These are phyloP conservation scores for Phytophthora citrophthora DNA, from an alignment of 352 stramenopile genomes.

Conservation along the genomic window DNA sequence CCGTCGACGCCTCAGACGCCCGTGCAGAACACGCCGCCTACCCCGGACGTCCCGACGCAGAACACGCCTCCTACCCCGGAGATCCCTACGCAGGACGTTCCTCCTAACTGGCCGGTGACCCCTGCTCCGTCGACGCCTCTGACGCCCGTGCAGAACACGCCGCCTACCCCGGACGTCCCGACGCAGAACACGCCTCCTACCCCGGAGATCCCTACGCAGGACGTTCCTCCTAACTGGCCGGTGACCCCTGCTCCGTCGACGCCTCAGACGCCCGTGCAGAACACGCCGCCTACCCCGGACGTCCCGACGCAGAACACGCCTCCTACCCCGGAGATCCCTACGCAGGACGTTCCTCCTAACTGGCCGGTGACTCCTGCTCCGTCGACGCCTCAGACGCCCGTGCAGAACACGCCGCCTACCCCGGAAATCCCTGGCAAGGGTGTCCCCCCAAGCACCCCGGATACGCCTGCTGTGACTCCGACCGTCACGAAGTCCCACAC, in stretches of 20 bases:
- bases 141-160: background rate
- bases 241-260: background rate
- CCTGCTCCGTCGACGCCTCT: background rate
- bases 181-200: background rate
- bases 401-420: constrained; percentile 9
- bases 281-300: constrained; percentile 1
- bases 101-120: too few species aligned
- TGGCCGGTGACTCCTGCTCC: background rate
- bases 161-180: background rate
- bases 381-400: too few species aligned
- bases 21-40: background rate
- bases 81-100: background rate
- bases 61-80: background rate
- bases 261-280: background rate
- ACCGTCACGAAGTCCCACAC: constrained; percentile 21
- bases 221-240: background rate
- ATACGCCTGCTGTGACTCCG: constrained; percentile 20
- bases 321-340: background rate
- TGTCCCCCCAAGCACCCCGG: background rate
- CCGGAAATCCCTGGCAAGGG: constrained; percentile 11
- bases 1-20: background rate
- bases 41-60: background rate
- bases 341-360: background rate
- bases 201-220: background rate
- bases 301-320: constrained; percentile 12